phyloP scores from a whole-genome alignment of 2,329 filamentous ascomycete genomes.

The Ophiostoma fasciatum region DNA sequence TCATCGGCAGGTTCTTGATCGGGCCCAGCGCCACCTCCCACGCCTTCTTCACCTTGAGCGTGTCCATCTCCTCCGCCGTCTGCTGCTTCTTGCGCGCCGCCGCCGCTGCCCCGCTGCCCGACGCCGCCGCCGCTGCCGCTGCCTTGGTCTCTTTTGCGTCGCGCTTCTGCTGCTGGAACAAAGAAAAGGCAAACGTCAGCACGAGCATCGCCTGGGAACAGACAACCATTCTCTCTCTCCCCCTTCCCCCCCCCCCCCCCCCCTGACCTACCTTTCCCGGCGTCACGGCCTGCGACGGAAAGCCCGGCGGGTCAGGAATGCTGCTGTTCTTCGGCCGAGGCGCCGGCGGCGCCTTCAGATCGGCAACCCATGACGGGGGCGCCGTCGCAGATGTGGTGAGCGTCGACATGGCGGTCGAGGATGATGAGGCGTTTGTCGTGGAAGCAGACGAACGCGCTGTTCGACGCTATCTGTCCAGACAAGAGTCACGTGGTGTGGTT shows the following conservation, averaged over 20 bases:
- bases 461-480: too few species aligned
- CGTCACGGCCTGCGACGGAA: slow-evolving; percentile 36
- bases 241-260: neutral
- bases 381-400: slow-evolving; percentile 9
- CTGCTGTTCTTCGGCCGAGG: slow-evolving; percentile 49
- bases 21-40: slow-evolving; percentile 95
- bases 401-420: slow-evolving; percentile 17
- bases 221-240: neutral
- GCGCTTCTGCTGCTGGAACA: slow-evolving; percentile 21
- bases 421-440: too few species aligned
- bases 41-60: slow-evolving; percentile 92
- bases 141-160: slow-evolving; percentile 18
- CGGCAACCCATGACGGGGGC: slow-evolving; percentile 66
- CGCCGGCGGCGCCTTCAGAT: slow-evolving; percentile 57
- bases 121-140: slow-evolving; percentile 18
- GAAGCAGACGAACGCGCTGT: too few species aligned
- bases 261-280: slow-evolving; percentile 34
- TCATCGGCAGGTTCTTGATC: slow-evolving; percentile 93
- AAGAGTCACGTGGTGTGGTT: too few species aligned
- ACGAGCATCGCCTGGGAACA: too few species aligned
- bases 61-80: slow-evolving; percentile 77
- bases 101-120: too few species aligned
- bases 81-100: slow-evolving; percentile 41
- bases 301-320: slow-evolving; percentile 80
- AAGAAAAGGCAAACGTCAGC: too few species aligned